Conservation (phyloP, 352 stramenopile species). For the Phytophthora syringae region DNA sequence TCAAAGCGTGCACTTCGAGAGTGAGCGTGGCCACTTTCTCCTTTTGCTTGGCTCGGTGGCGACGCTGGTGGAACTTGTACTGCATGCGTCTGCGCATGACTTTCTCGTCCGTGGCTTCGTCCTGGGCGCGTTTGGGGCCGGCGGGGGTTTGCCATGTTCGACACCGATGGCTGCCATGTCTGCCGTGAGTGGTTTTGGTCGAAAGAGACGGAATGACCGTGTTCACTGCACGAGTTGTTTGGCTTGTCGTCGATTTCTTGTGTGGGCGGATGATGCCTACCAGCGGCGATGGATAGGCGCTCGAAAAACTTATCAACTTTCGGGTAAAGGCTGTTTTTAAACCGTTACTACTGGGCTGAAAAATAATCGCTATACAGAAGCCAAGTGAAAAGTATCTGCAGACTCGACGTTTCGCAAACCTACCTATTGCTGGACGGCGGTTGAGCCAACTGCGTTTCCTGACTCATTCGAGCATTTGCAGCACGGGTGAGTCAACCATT, state of each 20-base stretch:
- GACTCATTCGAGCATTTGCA: too few relatives aligned
- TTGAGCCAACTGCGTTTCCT: too few relatives aligned
- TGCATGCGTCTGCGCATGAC: slow-evolving; percentile 53
- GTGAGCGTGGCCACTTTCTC: slow-evolving; percentile 48
- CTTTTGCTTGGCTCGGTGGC: slow-evolving; percentile 73
- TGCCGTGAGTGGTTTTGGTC: too few relatives aligned
- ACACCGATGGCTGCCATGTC: too few relatives aligned
- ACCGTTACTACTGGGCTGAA: background rate
- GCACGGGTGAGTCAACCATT: background rate
- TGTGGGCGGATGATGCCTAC: background rate
- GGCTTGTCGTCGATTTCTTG: slow-evolving; percentile 18
- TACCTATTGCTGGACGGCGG: background rate
- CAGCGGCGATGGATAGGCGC: background rate
- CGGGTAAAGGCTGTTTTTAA: background rate
- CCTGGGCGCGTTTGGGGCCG: slow-evolving; percentile 9
- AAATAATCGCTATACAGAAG: background rate
- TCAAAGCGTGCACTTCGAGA: slow-evolving; percentile 47
- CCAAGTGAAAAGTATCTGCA: background rate
- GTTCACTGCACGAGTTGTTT: slow-evolving; percentile 14
- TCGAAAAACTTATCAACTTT: too few relatives aligned
- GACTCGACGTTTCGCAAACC: too few relatives aligned
- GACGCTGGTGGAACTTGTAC: slow-evolving; percentile 76
- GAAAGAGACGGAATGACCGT: slow-evolving; percentile 25
- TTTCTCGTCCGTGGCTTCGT: slow-evolving; percentile 40
- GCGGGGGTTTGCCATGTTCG: slow-evolving; percentile 12